These are phyloP conservation scores for Leptographium wingfieldii DNA, from an alignment of 2,329 filamentous ascomycete species.

Conservation along the genomic window DNA sequence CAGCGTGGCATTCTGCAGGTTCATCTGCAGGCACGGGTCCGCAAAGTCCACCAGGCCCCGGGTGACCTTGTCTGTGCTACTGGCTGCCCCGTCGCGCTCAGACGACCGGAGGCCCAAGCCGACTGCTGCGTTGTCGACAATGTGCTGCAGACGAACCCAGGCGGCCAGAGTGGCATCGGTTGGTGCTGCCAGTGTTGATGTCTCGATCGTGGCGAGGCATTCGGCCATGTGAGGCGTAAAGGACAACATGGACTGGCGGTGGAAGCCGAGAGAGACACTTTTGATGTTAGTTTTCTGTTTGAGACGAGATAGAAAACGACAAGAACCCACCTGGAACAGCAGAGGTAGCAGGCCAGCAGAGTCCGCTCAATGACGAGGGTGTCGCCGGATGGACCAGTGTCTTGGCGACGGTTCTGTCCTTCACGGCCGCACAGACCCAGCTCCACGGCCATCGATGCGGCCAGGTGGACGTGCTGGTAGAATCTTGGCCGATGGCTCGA, in stretches of 20 bases:
- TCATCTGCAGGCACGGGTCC: slow-evolving; percentile 2
- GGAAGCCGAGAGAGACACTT: slow-evolving; percentile 7
- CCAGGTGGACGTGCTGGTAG: background rate
- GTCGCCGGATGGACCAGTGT: background rate
- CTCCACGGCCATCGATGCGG: background rate
- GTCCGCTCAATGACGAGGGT: slow-evolving; percentile 6
- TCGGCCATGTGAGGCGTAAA: slow-evolving; percentile 5
- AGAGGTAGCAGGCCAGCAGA: slow-evolving; percentile 6
- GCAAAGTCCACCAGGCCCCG: background rate
- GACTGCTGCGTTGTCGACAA: background rate
- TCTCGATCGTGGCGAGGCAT: slow-evolving; percentile 4
- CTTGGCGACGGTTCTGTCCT: background rate
- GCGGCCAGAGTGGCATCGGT: slow-evolving; percentile 3
- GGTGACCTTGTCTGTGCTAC: background rate
- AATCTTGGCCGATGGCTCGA: background rate
- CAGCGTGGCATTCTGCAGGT: slow-evolving; percentile 1
- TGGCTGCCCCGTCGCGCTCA: background rate
- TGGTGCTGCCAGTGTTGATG: background rate
- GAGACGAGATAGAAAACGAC: too few relatives aligned
- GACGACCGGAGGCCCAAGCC: background rate
- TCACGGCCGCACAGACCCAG: background rate
- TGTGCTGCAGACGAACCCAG: slow-evolving; percentile 7
- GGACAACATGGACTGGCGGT: slow-evolving; percentile 2
- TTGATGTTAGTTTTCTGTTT: background rate
- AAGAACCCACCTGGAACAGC: too few relatives aligned